A percentile compares a stretch with the other conserved stretches of the same genome.
These are phyloP conservation scores for Angomonas ambiguus DNA, from an alignment of 208 protist genomes.

Conservation along the genomic window DNA sequence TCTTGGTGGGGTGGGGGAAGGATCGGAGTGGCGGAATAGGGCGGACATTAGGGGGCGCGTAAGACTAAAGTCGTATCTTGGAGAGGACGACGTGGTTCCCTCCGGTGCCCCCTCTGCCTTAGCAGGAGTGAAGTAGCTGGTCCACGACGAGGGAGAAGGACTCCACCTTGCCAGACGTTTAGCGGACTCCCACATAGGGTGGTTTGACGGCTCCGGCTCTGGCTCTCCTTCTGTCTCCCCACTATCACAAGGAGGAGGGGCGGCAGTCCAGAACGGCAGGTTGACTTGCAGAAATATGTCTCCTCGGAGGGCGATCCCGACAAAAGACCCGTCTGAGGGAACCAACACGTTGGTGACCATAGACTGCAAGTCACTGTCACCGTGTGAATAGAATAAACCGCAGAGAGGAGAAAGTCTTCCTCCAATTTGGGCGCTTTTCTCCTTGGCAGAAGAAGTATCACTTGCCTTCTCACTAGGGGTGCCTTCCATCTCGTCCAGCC, in stretches of 20 bases:
- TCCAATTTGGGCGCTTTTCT: not conserved
- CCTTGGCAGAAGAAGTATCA: not conserved
- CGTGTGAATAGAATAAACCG: not conserved
- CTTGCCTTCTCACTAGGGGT: too few relatives aligned
- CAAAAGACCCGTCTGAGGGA: not conserved
- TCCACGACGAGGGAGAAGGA: not conserved
- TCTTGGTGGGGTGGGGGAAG: not conserved
- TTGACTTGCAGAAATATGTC: not conserved
- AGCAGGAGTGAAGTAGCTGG: not conserved
- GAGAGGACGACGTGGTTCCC: not conserved
- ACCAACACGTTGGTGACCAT: not conserved
- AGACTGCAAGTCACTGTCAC: not conserved
- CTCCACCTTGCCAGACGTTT: slow-evolving; percentile 8
- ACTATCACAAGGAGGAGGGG: not conserved
- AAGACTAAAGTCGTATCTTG: slow-evolving; percentile 6
- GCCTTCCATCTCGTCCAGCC: slow-evolving; percentile 38
- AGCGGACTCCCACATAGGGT: not conserved
- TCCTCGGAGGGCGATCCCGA: not conserved
- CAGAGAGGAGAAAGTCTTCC: not conserved
- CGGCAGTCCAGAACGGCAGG: not conserved
- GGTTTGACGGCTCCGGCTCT: not conserved
- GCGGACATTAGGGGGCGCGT: slow-evolving; percentile 14
- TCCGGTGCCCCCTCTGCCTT: not conserved
- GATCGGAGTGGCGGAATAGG: slow-evolving; percentile 6
- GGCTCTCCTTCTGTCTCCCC: not conserved